Percentiles rank a stretch among this genome's conserved stretches.
Conservation (phyloP, 2,329 filamentous ascomycete genomes). For the Aspergillus neotritici region DNA sequence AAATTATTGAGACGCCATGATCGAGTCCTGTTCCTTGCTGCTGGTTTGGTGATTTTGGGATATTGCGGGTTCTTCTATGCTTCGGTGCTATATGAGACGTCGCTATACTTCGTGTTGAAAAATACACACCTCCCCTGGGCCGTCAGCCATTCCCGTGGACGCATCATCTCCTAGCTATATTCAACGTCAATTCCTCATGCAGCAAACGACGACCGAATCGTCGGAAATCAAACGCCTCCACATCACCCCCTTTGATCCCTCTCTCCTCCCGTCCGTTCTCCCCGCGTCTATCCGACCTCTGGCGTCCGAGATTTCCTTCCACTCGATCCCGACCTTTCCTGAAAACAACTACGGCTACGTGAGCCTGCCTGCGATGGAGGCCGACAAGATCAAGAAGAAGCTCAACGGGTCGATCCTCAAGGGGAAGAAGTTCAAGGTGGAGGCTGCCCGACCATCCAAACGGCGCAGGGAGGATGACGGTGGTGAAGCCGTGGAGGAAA, state of each 20-base stretch:
- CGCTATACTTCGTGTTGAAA: not conserved
- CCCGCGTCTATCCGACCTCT: constrained; percentile 59
- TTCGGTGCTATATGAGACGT: not conserved
- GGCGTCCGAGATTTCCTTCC: constrained; percentile 81
- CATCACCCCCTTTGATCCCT: constrained; percentile 76
- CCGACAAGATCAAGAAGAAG: constrained; percentile 86
- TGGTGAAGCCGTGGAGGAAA: constrained; percentile 25
- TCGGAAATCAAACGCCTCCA: constrained; percentile 58
- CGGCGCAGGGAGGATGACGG: constrained; percentile 36
- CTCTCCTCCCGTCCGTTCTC: constrained; percentile 67
- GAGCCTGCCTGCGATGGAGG: constrained; percentile 72
- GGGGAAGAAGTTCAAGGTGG: constrained; percentile 77
- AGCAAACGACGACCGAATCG: constrained; percentile 17
- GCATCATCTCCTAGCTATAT: not conserved
- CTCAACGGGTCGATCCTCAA: constrained; percentile 80
- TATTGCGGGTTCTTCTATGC: not conserved
- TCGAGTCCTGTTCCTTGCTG: not conserved
- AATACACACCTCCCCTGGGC: not conserved
- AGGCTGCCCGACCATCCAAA: constrained; percentile 67
- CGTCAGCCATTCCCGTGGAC: not conserved
- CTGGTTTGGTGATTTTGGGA: not conserved
- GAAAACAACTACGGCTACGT: constrained; percentile 88
- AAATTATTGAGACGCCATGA: constrained; percentile 1
- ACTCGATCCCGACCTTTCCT: constrained; percentile 77
- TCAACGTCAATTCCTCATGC: not conserved